Evolutionary conservation across 495 filamentous ascomycete species (phyloP).

Genomic region (Amphirosellinia nigrospora): DNA sequence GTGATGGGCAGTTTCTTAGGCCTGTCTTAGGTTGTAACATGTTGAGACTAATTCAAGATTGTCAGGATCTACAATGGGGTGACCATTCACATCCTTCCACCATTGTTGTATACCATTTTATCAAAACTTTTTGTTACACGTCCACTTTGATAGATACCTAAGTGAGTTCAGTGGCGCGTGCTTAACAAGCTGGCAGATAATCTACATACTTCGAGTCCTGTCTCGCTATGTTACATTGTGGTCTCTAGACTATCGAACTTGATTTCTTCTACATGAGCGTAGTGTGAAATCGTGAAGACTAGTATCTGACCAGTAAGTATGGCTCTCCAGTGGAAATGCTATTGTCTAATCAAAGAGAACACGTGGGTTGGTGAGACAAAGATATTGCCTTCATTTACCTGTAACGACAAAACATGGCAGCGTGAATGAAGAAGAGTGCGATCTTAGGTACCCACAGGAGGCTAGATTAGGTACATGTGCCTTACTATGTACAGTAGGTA

Average conservation of each 20-base stretch:
- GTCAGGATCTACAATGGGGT: not conserved
- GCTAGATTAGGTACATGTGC: too few relatives aligned
- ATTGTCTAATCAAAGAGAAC: not conserved
- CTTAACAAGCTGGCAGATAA: not conserved
- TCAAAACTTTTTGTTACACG: not conserved
- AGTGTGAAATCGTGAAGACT: not conserved
- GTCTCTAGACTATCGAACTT: not conserved
- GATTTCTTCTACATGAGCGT: not conserved
- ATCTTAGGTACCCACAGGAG: too few relatives aligned
- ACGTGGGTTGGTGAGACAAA: not conserved
- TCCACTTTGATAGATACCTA: not conserved
- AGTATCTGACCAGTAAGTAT: not conserved
- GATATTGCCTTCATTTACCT: not conserved
- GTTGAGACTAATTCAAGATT: constrained; percentile 16
- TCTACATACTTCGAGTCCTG: not conserved
- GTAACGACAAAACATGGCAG: not conserved
- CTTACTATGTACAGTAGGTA: too few relatives aligned
- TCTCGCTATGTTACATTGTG: not conserved
- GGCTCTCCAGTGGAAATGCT: not conserved
- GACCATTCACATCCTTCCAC: too few relatives aligned
- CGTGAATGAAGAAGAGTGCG: not conserved
- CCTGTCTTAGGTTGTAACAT: not conserved
- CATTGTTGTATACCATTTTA: not conserved
- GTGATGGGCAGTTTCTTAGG: too few relatives aligned
- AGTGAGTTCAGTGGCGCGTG: not conserved